These are phyloP conservation scores for Hordeum vulgare DNA, from an alignment of 176 grass and related monocot species.

Conservation along the genomic window DNA sequence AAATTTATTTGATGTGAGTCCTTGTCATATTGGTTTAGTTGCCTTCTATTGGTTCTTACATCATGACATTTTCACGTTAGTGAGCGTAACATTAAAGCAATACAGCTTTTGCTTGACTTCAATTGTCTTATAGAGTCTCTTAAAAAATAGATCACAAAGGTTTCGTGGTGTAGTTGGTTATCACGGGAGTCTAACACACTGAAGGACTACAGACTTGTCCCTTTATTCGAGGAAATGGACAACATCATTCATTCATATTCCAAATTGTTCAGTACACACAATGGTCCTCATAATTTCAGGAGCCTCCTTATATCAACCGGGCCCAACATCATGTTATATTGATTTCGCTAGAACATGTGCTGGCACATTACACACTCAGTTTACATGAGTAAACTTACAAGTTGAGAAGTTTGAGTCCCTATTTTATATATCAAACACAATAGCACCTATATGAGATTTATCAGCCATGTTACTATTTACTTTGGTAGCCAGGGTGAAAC, in stretches of 20 bases:
- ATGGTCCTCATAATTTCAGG: background rate
- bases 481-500: background rate
- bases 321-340: background rate
- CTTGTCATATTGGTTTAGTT: no score
- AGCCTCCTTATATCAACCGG: background rate
- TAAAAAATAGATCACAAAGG: no score
- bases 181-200: constrained; percentile 92
- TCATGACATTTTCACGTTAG: no score
- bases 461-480: background rate
- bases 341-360: background rate
- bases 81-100: no score
- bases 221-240: background rate
- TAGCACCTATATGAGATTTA: background rate
- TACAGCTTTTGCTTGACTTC: no score
- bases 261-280: background rate
- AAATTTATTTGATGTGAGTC: background rate
- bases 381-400: no score
- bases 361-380: background rate
- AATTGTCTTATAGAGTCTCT: no score
- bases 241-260: background rate
- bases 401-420: no score
- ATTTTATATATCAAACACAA: no score
- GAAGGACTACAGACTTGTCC: background rate
- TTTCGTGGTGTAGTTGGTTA: constrained; percentile 95
- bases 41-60: no score